Base-by-base conservation (phyloP, 805 yeast genomes). In the Metschnikowia proteae region DNA sequence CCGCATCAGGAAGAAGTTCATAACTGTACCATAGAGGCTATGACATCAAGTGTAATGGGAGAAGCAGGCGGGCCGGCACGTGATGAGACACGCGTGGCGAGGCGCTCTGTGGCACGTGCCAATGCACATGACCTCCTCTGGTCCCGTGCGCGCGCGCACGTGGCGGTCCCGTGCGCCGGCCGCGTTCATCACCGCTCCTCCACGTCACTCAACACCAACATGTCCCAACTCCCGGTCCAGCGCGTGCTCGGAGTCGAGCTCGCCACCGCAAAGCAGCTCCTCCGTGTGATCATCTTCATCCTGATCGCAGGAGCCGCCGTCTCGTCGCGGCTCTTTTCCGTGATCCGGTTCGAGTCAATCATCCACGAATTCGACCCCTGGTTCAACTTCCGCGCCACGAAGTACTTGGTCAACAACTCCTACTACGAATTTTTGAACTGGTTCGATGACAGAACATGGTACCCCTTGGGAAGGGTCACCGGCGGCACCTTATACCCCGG, bases 381-480 rank as follows among this genome's bases (percentile, higher is more conserved):
- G 96, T 88, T 88, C 79, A 94, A 94, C 69, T 94, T 81, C 74
- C 76, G 99, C 56, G 99, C 99, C 38, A 88, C 99, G n/a, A 86
- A 87, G 67, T 89, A 88, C 67, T 78, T 94, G 56, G 96, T 89
- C 29, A 74, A 80, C 38, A 82, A 89, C 62, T 84, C 94, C 5
- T 92, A 82, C 67, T 86, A 90, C 74, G 91, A 90, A 57, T 95
- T 94, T 63, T 77, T 95, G 62, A 94, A 94, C 67, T 94, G 99
- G 99, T 94, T 94, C 62, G 99, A 94, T 66, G 97, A 92, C 66
- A 82, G 96, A 64, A 92, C 99, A 17, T 94, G 99, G 99, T 94
- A 94, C 67, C 99, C 99, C 17, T 76, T 94, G 57, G 99, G 99
- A 22, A 81, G 99, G 72, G 99, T 94, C 62, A 94, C 99, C 9